These are phyloP conservation scores for Kwoniella botswanensis DNA, from an alignment of 768 basidiomycete genomes.

Conservation along the genomic window DNA sequence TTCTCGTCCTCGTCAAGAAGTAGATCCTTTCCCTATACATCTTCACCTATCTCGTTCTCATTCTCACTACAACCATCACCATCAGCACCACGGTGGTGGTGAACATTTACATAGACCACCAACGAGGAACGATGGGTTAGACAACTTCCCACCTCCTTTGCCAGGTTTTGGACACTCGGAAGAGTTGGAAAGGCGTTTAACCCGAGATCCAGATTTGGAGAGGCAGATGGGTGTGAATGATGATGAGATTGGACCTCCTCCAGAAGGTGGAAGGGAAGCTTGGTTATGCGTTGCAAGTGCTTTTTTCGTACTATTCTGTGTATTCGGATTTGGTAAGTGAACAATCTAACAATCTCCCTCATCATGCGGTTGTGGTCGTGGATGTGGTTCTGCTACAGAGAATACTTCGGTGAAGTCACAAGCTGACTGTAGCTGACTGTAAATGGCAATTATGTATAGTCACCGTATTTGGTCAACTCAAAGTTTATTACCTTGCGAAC, in stretches of 20 bases:
- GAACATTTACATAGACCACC: slow-evolving; percentile 23
- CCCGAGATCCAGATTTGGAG: slow-evolving; percentile 34
- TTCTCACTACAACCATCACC: not conserved
- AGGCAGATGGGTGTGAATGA: slow-evolving; percentile 37
- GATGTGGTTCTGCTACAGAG: not conserved
- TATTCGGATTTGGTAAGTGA: slow-evolving; percentile 53
- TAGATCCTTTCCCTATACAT: slow-evolving; percentile 21
- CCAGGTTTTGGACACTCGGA: slow-evolving; percentile 20
- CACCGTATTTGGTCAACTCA: slow-evolving; percentile 52
- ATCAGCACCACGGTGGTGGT: not conserved
- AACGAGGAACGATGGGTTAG: slow-evolving; percentile 38
- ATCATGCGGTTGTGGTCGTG: not conserved
- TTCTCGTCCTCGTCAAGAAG: not conserved
- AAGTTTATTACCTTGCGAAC: slow-evolving; percentile 44
- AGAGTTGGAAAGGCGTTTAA: slow-evolving; percentile 32
- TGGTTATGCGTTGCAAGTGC: slow-evolving; percentile 50
- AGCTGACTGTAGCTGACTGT: slow-evolving; percentile 3
- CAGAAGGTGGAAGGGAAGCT: slow-evolving; percentile 54
- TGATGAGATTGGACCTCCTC: slow-evolving; percentile 47
- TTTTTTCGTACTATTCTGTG: slow-evolving; percentile 49
- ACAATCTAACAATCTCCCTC: not conserved
- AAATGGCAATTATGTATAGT: slow-evolving; percentile 27
- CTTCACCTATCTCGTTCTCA: slow-evolving; percentile 19
- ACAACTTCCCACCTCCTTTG: slow-evolving; percentile 42
- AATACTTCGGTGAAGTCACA: not conserved